These are phyloP conservation scores for Fomitopsis betulina DNA, from an alignment of 1,284 basidiomycete species.

Conservation along the genomic window DNA sequence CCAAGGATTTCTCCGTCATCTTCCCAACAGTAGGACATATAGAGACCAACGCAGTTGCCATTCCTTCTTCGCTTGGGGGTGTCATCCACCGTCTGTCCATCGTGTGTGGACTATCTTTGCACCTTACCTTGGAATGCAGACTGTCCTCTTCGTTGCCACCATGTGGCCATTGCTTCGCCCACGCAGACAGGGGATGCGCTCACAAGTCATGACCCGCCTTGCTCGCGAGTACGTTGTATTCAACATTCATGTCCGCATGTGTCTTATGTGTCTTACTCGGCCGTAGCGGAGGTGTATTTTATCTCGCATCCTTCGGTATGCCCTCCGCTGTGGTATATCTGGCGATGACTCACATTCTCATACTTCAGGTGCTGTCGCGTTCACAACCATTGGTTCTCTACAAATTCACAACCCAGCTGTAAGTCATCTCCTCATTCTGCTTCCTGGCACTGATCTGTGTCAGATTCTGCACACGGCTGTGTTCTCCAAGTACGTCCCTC, in stretches of 20 bases:
- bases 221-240: conserved; percentile 19
- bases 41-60: conserved; percentile 4
- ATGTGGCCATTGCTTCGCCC: conserved; percentile 10
- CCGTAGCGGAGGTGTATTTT: background rate
- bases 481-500: background rate
- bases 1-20: conserved; percentile 9
- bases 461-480: background rate
- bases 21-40: conserved; percentile 11
- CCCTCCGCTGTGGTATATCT: background rate
- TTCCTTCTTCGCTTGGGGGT: conserved; percentile 12
- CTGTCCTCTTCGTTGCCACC: conserved; percentile 20
- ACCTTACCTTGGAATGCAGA: conserved; percentile 19
- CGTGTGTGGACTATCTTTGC: conserved; percentile 20
- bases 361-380: conserved; percentile 5
- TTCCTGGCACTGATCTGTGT: background rate
- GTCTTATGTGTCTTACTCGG: too few relatives aligned
- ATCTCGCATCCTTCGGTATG: background rate
- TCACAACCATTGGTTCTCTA: conserved; percentile 15
- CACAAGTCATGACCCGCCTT: conserved; percentile 17
- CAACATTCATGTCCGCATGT: too few relatives aligned
- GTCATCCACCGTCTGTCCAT: conserved; percentile 15
- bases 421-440: background rate
- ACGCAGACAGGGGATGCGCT: conserved; percentile 11
- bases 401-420: conserved; percentile 10
- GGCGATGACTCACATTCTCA: background rate